These are phyloP conservation scores for Plasmodium relictum DNA, from an alignment of 169 alveolate species.

Conservation along the genomic window DNA sequence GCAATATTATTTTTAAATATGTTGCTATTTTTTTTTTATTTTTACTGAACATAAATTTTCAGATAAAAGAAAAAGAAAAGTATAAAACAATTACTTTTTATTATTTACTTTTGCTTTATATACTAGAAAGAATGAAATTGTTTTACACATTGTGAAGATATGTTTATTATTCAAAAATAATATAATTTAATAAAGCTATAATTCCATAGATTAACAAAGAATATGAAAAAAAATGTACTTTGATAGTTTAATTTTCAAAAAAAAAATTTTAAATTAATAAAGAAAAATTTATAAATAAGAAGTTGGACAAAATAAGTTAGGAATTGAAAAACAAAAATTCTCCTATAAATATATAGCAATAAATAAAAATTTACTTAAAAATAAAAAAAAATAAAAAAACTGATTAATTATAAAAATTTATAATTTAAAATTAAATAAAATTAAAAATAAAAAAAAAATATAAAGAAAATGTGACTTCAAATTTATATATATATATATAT, in stretches of 20 bases:
- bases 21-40: too few relatives aligned
- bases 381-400: not conserved
- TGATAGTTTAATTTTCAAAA: slow-evolving; percentile 16
- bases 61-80: too few relatives aligned
- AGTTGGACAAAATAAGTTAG: slow-evolving; percentile 50
- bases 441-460: slow-evolving; percentile 10
- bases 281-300: slow-evolving; percentile 26
- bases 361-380: slow-evolving; percentile 22
- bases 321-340: slow-evolving; percentile 34
- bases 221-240: not conserved
- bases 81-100: too few relatives aligned
- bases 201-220: too few relatives aligned
- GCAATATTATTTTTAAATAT: too few relatives aligned
- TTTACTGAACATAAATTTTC: too few relatives aligned
- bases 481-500: slow-evolving; percentile 15
- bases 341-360: slow-evolving; percentile 8
- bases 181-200: too few relatives aligned
- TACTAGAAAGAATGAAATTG: too few relatives aligned
- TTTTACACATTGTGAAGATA: too few relatives aligned
- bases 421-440: not conserved
- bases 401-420: not conserved
- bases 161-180: too few relatives aligned
- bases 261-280: slow-evolving; percentile 8
- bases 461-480: not conserved
- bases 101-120: not conserved